Base-by-base conservation (phyloP, 805 yeast species). In the Starmera caribaea region DNA sequence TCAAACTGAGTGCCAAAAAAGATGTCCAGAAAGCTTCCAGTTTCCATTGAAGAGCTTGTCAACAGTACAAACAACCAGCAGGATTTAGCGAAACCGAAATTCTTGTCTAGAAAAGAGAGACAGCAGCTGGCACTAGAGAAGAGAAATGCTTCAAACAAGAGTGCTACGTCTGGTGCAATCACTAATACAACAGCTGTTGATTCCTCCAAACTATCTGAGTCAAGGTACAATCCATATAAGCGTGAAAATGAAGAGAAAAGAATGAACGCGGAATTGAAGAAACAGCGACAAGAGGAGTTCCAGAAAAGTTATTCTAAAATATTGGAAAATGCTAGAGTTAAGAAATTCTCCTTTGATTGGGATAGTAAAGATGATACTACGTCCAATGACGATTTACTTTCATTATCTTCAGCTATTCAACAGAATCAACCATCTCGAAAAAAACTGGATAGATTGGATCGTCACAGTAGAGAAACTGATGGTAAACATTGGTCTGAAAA, bases 271-370 rank as follows among this genome's bases (percentile, higher is more conserved):
- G 16, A 34, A 38, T 43, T 41, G 16, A 37, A 37, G 30, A 41
- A 38, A n/a, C 13, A 30, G 30, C 26, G 34, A 30, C 16, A 36
- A 39, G 41, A 40, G 31, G 37, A 42, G 15, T 16, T 28, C 17
- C 27, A 35, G 12, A 24, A 41, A 4, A 37, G 24, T 24, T 37
- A 34, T 30, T 13, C 39, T 16, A 41, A 29, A n/a, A 33, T 37
- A 6, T 9, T 29, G 28, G 42, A 30, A 16, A 41, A 33, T 4
- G 21, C 30, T n/a, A 8, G 21, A 7, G 36, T 39, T n/a, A 43
- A 46, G 36, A 71, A 69, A 47, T 84, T 81, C 57, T 64, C 67
- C 9, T 84, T 85, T 57, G 80, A 72, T 11, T 86, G 95, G 95
- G 69, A 70, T 42, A 63, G 59, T 1, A 64, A 65, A 0, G 92